Evolutionary conservation across 148 eudicot genomes (phyloP), one percentile per base, ranked within the genome.

Genomic region (Dysphania ambrosioides): DNA sequence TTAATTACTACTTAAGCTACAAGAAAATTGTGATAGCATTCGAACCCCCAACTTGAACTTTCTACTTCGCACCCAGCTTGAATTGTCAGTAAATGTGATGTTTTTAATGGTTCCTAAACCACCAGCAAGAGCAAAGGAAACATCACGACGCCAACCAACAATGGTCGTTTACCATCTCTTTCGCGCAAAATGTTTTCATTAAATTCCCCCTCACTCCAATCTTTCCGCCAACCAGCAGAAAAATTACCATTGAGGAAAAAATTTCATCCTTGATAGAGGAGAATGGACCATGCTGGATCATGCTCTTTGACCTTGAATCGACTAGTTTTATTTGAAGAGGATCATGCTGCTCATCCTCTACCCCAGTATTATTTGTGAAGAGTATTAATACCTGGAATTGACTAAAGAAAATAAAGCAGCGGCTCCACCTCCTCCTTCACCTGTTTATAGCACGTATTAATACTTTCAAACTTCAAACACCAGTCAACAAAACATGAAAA

Each of bases 31-130:
- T 42, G 80, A 77, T 62, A 81, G 79, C 64, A 69, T 66, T 75
- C 84, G 87, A 19, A 86, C 88, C 32, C 93, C 97, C 63, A 93
- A 72, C 74, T 88, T 83, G 79, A 93, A 93, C 72, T 75, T 91
- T 66, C 97, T 62, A 66, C 94, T 83, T 71, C 92, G 86, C 15
- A 85, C 79, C 98, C 98, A 94, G 79, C 96, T 90, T 19, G 98
- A 94, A 65, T 94, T 94, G 77, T 91, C 97, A 2, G 96, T 87
- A 42, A 94, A 88, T 72, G 66, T 34, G 29, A 87, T 73, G 34
- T 85, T 83, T 8, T 79, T 79, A 11, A 89, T 62, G 34, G 61
- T 82, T 35, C 87, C 96, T 47, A 88, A 89, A 71, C 98, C 98
- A 49, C 83, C 70, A 47, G 70, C 79, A 71, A 91, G 78, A 1